These are phyloP conservation scores for Phytophthora ramorum DNA, from an alignment of 352 stramenopile genomes.

Conservation along the genomic window DNA sequence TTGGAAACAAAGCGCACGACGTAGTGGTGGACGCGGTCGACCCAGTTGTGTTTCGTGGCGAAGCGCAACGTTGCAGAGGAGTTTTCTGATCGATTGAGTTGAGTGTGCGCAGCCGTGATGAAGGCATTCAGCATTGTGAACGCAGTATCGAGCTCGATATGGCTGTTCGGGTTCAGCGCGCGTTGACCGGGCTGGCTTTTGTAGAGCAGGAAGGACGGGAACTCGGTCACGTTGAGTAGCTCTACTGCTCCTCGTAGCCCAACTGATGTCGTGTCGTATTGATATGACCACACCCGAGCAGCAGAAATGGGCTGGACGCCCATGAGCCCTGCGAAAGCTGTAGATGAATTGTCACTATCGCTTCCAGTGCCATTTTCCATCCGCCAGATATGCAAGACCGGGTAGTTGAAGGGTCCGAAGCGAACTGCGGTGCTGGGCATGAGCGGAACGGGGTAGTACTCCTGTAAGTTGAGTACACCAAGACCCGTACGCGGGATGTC, in stretches of 20 bases:
- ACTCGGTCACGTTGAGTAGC: slow-evolving; percentile 36
- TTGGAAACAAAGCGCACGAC: slow-evolving; percentile 20
- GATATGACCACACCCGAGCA: slow-evolving; percentile 40
- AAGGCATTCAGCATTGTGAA: slow-evolving; percentile 50
- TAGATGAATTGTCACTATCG: slow-evolving; percentile 21
- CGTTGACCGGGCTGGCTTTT: slow-evolving; percentile 3
- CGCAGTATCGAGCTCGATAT: slow-evolving; percentile 23
- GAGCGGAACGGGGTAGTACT: slow-evolving; percentile 32
- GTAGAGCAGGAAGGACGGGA: slow-evolving; percentile 42
- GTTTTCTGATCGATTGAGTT: neutral
- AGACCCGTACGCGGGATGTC: slow-evolving; percentile 63
- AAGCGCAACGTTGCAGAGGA: slow-evolving; percentile 13
- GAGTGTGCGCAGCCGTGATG: slow-evolving; percentile 10
- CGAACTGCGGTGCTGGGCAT: slow-evolving; percentile 39
- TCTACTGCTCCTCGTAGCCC: slow-evolving; percentile 35
- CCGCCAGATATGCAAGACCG: slow-evolving; percentile 40
- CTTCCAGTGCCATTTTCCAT: slow-evolving; percentile 11
- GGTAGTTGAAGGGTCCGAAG: slow-evolving; percentile 65
- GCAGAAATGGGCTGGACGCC: slow-evolving; percentile 15
- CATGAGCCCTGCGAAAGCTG: slow-evolving; percentile 19
- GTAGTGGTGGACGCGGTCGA: slow-evolving; percentile 49
- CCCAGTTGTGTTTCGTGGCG: slow-evolving; percentile 43
- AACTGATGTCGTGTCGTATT: slow-evolving; percentile 48
- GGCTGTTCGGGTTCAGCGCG: slow-evolving; percentile 11
- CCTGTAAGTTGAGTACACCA: slow-evolving; percentile 28